Evolutionary conservation across 371 early-diverging fungal species (phyloP), one percentile per base, ranked within the genome.

Genomic region (Mortierella sp.): DNA sequence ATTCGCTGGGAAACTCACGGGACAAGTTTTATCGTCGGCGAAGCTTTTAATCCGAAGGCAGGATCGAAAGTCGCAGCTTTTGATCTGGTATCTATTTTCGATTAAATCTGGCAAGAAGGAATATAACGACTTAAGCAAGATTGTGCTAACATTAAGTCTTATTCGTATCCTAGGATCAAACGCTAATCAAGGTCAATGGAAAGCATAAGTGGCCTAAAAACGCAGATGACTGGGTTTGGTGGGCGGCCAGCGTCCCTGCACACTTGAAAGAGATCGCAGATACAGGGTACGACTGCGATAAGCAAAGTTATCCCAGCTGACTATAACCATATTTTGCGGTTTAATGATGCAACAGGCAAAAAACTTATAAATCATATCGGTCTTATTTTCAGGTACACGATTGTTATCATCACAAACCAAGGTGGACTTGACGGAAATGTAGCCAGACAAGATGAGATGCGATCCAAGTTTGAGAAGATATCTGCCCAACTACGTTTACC

Each of bases 151-250:
- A 16, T 0, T 32, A 22, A 28, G 28, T 15, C 7, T 3, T 4
- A 55, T 28, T 55, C 22, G 11, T 45, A 48, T 32, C n/a, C 3
- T 53, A 91, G 86, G 94, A 97, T 83, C 84, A 84, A 11, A 97
- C 97, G 2, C 72, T 97, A 38, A 90, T 95, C 50, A 70, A 64
- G 16, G 88, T 90, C 9, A 90, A 91, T 40, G 93, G 94, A 24
- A 89, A 86, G 16, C 85, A 88, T 66, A 87, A 85, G 13, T 88
- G 86, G 82, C 84, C 96, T 19, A 94, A 92, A 74, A 83, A 91
- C 62, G 86, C 87, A 3, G 74, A 90, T 61, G 97, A 96, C 83
- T 97, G 97, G 97, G 79, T 82, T 38, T 96, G 94, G 87, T 88
- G 89, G 87, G 72, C 87, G 57, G 60, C 87, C 0, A 61, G 67